Base-by-base conservation (phyloP, 2,329 filamentous ascomycete genomes). In the Fusarium napiforme region DNA sequence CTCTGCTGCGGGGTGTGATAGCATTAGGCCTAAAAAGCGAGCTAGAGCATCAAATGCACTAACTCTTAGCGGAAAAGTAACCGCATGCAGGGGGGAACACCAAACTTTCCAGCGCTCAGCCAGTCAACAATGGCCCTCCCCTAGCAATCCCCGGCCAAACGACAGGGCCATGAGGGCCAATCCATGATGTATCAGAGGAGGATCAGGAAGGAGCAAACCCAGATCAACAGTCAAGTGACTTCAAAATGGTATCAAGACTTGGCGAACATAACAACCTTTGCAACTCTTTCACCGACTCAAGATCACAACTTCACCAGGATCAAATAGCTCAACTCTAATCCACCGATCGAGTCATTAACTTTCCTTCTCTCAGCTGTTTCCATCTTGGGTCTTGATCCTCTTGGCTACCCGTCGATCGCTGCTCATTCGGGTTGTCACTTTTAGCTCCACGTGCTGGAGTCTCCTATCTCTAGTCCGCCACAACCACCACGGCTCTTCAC, bases 391-490 rank as follows among this genome's bases (percentile, higher is more conserved):
- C 62, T 39, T 46, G 45, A 32, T 60, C 45, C 53, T 70, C 49
- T 58, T 56, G 62, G 43, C 66, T 36, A 10, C 45, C 53, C 66
- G 75, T 74, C 64, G 72, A 78, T 77, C 75, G 72, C 73, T 78
- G 52, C 72, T 75, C 53, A 60, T 67, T 75, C 65, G 70, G 74
- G 74, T 71, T 57, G 72, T 66, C 55, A 57, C 67, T 73, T 57
- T 61, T 53, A 73, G 69, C 71, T 78, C 76, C 76, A 78, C 76
- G 72, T 76, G 76, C 75, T 64, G 74, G 61, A 60, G 61, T 65
- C 75, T 75, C 74, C 74, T 77, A 74, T 77, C 64, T 72, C 71
- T 61, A 64, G 61, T 42, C 75, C 63, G 67, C 71, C 67, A 74
- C 69, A 73, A 73, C 67, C 61, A 73, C 60, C 61, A 73, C 58